phyloP scores from a whole-genome alignment of 164 flowering plant genomes.

The Chimonanthus praecox region DNA sequence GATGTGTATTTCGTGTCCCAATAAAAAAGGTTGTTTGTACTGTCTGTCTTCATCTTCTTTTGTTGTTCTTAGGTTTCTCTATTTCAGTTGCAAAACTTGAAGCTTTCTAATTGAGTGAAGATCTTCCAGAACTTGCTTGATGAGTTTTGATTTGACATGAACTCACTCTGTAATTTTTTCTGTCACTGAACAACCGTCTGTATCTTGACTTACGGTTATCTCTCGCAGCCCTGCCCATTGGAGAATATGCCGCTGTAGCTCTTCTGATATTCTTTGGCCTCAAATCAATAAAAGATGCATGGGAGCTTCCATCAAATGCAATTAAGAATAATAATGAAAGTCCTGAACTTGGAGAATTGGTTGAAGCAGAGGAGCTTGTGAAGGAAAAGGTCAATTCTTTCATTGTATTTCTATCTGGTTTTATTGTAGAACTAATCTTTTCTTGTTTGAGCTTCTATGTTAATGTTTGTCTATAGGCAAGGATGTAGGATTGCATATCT shows the following conservation, averaged over 20 bases:
- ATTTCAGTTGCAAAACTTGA: neutral
- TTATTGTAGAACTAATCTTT: neutral
- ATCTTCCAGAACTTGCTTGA: neutral
- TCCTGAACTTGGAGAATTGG: slow-evolving; percentile 73
- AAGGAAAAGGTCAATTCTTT: slow-evolving; percentile 66
- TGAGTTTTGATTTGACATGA: neutral
- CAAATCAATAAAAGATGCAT: slow-evolving; percentile 89
- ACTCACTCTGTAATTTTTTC: neutral
- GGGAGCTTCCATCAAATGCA: slow-evolving; percentile 74
- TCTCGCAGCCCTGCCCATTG: slow-evolving; percentile 84
- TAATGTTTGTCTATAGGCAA: too few species aligned
- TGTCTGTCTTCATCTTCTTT: neutral
- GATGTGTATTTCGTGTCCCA: neutral
- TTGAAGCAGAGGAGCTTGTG: slow-evolving; percentile 97
- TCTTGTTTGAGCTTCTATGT: neutral
- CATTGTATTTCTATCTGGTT: neutral
- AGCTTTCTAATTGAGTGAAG: neutral
- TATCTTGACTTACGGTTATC: neutral
- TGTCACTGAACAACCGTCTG: neutral
- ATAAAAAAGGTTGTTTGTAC: neutral
- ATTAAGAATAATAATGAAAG: slow-evolving; percentile 38
- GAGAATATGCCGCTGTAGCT: slow-evolving; percentile 94
- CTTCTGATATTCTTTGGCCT: slow-evolving; percentile 89
- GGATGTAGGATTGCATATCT: too few species aligned
- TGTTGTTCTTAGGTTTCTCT: neutral